A percentile compares a stretch with the other conserved stretches of the same genome.
These are phyloP conservation scores for Penicillium thymicola DNA, from an alignment of 2,329 filamentous ascomycete species.

Conservation along the genomic window DNA sequence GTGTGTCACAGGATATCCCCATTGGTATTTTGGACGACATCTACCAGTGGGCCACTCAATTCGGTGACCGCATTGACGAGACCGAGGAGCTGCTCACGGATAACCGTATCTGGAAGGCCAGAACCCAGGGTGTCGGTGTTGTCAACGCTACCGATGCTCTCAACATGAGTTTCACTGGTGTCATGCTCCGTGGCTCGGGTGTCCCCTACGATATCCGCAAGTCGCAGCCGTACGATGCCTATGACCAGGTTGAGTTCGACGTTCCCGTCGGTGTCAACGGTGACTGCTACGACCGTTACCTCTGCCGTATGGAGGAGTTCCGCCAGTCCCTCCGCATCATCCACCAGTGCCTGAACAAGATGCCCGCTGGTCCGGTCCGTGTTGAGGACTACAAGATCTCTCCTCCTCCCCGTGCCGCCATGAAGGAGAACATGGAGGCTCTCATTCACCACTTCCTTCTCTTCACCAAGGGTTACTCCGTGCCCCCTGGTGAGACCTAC, in stretches of 20 bases:
- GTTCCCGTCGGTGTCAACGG: conserved; percentile 94
- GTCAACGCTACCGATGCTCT: conserved; percentile 90
- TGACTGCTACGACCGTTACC: conserved; percentile 98
- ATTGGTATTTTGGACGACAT: conserved; percentile 95
- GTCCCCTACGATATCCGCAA: conserved; percentile 96
- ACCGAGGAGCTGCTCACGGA: conserved; percentile 98
- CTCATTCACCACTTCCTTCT: conserved; percentile 98
- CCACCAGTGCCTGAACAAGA: conserved; percentile 98
- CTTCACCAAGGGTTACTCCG: conserved; percentile 97
- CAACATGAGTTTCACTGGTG: conserved; percentile 93
- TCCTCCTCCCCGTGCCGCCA: conserved; percentile 89
- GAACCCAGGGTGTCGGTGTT: conserved; percentile 87
- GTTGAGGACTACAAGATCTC: conserved; percentile 99
- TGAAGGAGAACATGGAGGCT: conserved; percentile 99
- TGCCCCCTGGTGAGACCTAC: conserved; percentile 97
- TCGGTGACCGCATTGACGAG: conserved; percentile 96
- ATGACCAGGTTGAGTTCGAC: conserved; percentile 96
- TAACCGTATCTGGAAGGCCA: conserved; percentile 98
- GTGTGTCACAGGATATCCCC: conserved; percentile 93
- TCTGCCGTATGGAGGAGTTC: conserved; percentile 99
- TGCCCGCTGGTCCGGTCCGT: conserved; percentile 89
- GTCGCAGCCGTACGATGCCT: conserved; percentile 94
- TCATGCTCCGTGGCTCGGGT: conserved; percentile 96
- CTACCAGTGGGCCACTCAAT: conserved; percentile 99
- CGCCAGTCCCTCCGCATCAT: conserved; percentile 97